Base-by-base conservation (phyloP, 768 basidiomycete genomes). In the Leccinum broughii region DNA sequence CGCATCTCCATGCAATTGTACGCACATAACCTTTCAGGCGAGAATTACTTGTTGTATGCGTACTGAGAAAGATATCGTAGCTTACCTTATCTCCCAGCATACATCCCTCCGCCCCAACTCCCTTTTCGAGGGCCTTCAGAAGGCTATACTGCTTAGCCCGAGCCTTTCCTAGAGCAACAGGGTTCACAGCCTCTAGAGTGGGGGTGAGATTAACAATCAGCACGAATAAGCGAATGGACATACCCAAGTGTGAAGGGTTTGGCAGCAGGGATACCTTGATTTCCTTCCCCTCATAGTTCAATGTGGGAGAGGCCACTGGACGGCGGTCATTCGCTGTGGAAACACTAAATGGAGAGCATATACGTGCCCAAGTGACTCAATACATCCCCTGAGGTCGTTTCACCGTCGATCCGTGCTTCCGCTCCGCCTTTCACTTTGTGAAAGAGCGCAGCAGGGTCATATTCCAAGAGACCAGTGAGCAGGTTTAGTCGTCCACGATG, bases 1-100 rank as follows among this genome's bases (percentile, higher is more conserved):
- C 1, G 92, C 93, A 71, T 97, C 95, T 3, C 95, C 95, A 63
- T 96, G 95, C 51, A 97, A 73, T 67, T 95, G 92, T 0, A 96
- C 88, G 62, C 89, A 93, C 85, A 96, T 88, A 3, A 88, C 95
- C 66, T 81, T 83, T 70, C 86, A 56, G 7, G 11, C 14, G 13
- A 55, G 17, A 3, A 74, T 62, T 67, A 63, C 54, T 53, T 17
- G n/a, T 55, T 44, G 54, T 24, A 49, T 3, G 30, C 13, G 8
- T 17, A 24, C 22, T n/a, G 14, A 37, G 14, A 56, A 10, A 24
- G 6, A 15, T 0, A 20, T n/a, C 24, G 14, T 24, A 13, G 20
- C 56, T n/a, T 34, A 72, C 72, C 65, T 74, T 73, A 30, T 75
- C 73, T 30, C 72, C 72, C 4, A 73, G 71, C 59, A 72, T 69